Evolutionary conservation across 768 basidiomycete genomes (phyloP), one percentile per base, ranked within the genome.

Genomic region (Flagelloscypha sp.): DNA sequence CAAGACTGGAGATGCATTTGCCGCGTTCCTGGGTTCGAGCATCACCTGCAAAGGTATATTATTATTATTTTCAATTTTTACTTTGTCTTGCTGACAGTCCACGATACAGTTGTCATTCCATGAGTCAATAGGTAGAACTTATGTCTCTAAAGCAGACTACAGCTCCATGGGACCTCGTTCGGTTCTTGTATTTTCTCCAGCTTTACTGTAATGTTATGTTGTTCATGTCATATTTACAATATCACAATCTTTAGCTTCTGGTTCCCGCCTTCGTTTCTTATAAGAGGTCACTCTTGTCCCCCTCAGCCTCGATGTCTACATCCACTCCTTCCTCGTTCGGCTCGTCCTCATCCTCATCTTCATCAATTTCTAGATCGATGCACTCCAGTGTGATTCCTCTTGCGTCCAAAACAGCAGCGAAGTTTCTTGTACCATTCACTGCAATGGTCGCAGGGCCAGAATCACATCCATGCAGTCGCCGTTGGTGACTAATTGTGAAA

Each of bases 1-100:
- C 38, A 85, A 89, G 33, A 84, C 76, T 28, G 88, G 87, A 2
- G 85, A 88, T 35, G 81, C 81, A 2, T 63, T 80, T 24, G 81
- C 85, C 4, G 77, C 81, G 8, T 92, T 89, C 63, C 58, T 92
- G 38, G 88, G 88, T 1, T 67, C 77, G 12, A 81, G 80, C 46
- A 87, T 92, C 43, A 71, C 79, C n/a, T n/a, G 88, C 85, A 5
- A 92, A 90, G 68, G 88, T 85, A 35, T n/a, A 30, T 56, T 43
- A 9, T 29, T 23, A 20, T 10, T 24, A 25, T 33, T 43, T 18
- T 6, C 33, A 11, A 28, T 27, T 17, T 6, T 18, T 10, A 25
- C 16, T 11, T 27, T 13, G 29, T 30, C 10, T 20, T 38, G 12
- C 32, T 45, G 13, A 48, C 17, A 16, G 28, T 12, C 19, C 18